These are phyloP conservation scores for Jaltomata sinuosa DNA, from an alignment of 257 asterid species.

Conservation along the genomic window DNA sequence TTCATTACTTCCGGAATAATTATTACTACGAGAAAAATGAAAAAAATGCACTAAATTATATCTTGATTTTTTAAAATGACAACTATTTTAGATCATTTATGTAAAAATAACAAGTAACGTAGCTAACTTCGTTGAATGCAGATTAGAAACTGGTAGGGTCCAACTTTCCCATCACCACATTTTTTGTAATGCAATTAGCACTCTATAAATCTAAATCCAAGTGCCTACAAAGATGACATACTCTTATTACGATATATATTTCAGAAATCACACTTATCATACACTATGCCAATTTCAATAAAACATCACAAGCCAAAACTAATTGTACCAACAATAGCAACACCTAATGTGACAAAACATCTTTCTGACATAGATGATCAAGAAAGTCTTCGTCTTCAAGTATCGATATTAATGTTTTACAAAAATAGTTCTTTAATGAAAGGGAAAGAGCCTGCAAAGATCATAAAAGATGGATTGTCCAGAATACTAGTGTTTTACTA, in stretches of 20 bases:
- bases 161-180: not conserved
- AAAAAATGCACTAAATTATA: too few species aligned
- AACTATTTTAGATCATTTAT: too few species aligned
- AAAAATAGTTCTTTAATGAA: not conserved
- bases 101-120: too few species aligned
- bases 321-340: not conserved
- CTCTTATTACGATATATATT: not conserved
- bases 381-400: not conserved
- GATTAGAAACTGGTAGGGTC: not conserved
- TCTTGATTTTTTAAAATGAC: too few species aligned
- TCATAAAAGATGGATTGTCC: conserved; percentile 4
- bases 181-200: not conserved
- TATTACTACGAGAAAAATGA: too few species aligned
- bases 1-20: too few species aligned
- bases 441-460: not conserved
- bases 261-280: not conserved
- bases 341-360: not conserved
- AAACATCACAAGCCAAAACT: not conserved
- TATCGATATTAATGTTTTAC: not conserved
- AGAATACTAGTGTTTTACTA: conserved; percentile 5
- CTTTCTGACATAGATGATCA: not conserved
- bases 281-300: not conserved
- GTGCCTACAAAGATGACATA: not conserved
- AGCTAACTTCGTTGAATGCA: too few species aligned
- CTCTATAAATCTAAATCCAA: not conserved